These are phyloP conservation scores for Saccharomyces hybrid DNA, from an alignment of 1,139 yeast species.

Conservation along the genomic window DNA sequence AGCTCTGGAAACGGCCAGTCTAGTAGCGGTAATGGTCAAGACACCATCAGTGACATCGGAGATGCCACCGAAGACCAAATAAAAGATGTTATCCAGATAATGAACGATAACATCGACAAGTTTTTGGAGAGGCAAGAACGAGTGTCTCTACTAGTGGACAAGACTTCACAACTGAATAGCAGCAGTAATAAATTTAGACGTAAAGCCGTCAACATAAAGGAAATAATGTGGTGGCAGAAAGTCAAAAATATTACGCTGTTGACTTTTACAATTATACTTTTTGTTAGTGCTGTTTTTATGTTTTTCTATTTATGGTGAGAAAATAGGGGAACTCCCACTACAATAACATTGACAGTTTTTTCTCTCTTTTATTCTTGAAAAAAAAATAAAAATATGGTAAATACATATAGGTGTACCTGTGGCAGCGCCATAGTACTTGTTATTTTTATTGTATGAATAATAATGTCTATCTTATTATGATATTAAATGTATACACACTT, in stretches of 20 bases:
- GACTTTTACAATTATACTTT: slow-evolving; percentile 19
- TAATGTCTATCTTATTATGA: not conserved
- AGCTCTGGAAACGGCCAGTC: not conserved
- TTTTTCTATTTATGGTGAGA: slow-evolving; percentile 16
- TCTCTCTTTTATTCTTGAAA: not conserved
- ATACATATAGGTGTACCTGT: not conserved
- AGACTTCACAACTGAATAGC: slow-evolving; percentile 67
- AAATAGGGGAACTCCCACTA: not conserved
- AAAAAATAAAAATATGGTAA: not conserved
- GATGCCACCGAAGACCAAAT: slow-evolving; percentile 28
- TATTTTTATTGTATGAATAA: not conserved
- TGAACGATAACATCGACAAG: slow-evolving; percentile 64
- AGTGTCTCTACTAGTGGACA: slow-evolving; percentile 65
- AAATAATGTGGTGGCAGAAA: slow-evolving; percentile 60
- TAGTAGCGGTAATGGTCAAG: not conserved
- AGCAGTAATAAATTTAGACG: slow-evolving; percentile 67
- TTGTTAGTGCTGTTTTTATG: slow-evolving; percentile 20
- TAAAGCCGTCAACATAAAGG: slow-evolving; percentile 55
- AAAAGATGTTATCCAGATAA: slow-evolving; percentile 37
- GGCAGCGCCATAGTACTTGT: not conserved
- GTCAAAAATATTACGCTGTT: slow-evolving; percentile 22
- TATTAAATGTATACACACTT: not conserved
- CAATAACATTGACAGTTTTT: not conserved
- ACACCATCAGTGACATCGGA: slow-evolving; percentile 9
- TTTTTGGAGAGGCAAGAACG: slow-evolving; percentile 76